These are phyloP conservation scores for Gossypium trilobum DNA, from an alignment of 441 rosid species.

Conservation along the genomic window DNA sequence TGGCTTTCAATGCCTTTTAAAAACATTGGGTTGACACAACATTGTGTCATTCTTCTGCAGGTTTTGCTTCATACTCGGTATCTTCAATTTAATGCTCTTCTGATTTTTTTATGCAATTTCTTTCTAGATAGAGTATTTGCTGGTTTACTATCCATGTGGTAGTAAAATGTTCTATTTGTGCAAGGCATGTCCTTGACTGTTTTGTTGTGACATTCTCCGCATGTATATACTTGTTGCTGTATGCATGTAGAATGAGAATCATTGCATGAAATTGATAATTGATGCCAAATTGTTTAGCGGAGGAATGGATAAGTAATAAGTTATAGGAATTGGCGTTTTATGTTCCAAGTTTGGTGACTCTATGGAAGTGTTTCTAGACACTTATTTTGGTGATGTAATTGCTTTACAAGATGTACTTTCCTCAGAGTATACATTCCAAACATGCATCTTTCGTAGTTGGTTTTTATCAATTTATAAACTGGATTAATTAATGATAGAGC, in stretches of 20 bases:
- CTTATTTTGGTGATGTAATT: constrained; percentile 2
- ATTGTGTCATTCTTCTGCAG: constrained; percentile 87
- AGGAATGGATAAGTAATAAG: not conserved
- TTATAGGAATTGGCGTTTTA: not conserved
- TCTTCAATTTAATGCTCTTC: constrained; percentile 22
- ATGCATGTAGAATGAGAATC: not conserved
- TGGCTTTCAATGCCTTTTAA: constrained; percentile 75
- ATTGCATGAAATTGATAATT: not conserved
- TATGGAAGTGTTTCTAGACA: not conserved
- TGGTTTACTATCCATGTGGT: constrained; percentile 3
- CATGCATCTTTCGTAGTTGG: not conserved
- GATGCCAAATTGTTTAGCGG: constrained; percentile 7
- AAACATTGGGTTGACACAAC: constrained; percentile 54
- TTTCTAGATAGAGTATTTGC: constrained; percentile 6
- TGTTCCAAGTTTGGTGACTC: not conserved
- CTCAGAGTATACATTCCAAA: not conserved
- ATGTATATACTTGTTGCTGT: not conserved
- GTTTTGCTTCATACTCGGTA: constrained; percentile 40
- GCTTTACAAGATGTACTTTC: not conserved
- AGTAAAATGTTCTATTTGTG: not conserved
- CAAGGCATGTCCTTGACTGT: not conserved
- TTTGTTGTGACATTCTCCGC: not conserved
- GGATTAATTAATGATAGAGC: not conserved
- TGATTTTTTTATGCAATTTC: constrained; percentile 11
- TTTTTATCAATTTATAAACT: not conserved